These are phyloP conservation scores for Daldinia childiae DNA, from an alignment of 495 filamentous ascomycete species.

Conservation along the genomic window DNA sequence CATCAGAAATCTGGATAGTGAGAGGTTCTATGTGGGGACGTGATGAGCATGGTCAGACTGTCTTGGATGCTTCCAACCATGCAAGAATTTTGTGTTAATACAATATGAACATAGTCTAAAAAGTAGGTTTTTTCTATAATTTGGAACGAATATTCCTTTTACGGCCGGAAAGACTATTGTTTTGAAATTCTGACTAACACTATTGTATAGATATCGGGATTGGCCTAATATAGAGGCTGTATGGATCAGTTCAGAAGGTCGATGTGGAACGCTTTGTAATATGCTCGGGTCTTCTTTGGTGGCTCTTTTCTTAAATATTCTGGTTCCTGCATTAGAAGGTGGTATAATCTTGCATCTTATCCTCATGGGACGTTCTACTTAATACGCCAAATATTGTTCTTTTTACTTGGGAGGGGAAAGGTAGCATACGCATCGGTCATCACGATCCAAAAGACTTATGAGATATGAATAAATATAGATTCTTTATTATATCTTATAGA, in stretches of 20 bases:
- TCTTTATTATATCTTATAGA: not conserved
- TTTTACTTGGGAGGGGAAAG: not conserved
- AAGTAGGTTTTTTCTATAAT: not conserved
- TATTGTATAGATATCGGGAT: not conserved
- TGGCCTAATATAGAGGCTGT: not conserved
- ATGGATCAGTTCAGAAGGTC: not conserved
- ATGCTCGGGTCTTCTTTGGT: not conserved
- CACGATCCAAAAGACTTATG: not conserved
- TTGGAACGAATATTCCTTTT: too few relatives aligned
- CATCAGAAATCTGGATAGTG: constrained; percentile 18
- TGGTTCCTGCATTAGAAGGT: not conserved
- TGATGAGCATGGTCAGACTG: not conserved
- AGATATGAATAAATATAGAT: not conserved
- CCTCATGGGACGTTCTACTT: not conserved
- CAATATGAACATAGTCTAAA: not conserved
- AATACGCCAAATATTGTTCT: not conserved
- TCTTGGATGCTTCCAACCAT: not conserved
- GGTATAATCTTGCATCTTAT: not conserved
- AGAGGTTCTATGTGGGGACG: constrained; percentile 20
- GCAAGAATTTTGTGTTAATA: not conserved
- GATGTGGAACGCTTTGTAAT: not conserved
- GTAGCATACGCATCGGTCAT: not conserved
- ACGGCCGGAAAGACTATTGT: not conserved
- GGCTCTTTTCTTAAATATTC: not conserved
- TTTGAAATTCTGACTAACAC: not conserved